Conservation (phyloP, 1,284 basidiomycete genomes). For the Trichosporon coremiiforme region DNA sequence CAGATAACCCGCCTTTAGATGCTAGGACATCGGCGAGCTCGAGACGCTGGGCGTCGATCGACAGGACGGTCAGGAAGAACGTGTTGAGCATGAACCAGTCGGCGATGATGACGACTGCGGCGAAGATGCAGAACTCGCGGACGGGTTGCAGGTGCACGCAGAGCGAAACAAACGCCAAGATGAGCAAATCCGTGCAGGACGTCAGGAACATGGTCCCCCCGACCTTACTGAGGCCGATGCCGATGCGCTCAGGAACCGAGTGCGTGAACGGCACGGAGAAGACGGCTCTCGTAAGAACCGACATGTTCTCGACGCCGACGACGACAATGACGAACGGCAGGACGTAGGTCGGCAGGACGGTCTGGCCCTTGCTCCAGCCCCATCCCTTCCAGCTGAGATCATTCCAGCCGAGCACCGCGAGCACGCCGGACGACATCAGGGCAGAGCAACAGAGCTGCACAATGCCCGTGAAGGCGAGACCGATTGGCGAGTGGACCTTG, state of each 20-base stretch:
- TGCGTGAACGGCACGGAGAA: constrained; percentile 84
- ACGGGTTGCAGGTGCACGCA: constrained; percentile 75
- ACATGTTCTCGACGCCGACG: too few relatives aligned
- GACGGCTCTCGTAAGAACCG: constrained; percentile 82
- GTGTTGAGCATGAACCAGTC: constrained; percentile 77
- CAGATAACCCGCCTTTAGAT: constrained; percentile 27
- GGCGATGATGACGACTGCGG: constrained; percentile 87
- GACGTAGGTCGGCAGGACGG: constrained; percentile 60
- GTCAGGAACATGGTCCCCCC: constrained; percentile 91
- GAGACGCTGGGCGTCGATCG: constrained; percentile 62
- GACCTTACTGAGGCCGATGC: constrained; percentile 79
- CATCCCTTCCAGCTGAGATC: constrained; percentile 44
- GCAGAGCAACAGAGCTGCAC: constrained; percentile 90
- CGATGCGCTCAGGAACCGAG: constrained; percentile 88
- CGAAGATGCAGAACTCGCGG: constrained; percentile 89
- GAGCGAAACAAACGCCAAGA: constrained; percentile 76
- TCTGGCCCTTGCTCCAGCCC: constrained; percentile 42
- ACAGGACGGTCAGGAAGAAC: constrained; percentile 62
- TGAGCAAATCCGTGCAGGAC: constrained; percentile 79
- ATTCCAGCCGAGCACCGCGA: constrained; percentile 45
- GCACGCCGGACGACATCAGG: constrained; percentile 84
- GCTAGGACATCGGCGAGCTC: constrained; percentile 57
- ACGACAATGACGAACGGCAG: constrained; percentile 93
- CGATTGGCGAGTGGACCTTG: constrained; percentile 85
- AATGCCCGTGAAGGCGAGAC: constrained; percentile 88